Conservation (phyloP, 805 yeast genomes). For the Yamadazyma olivae region DNA sequence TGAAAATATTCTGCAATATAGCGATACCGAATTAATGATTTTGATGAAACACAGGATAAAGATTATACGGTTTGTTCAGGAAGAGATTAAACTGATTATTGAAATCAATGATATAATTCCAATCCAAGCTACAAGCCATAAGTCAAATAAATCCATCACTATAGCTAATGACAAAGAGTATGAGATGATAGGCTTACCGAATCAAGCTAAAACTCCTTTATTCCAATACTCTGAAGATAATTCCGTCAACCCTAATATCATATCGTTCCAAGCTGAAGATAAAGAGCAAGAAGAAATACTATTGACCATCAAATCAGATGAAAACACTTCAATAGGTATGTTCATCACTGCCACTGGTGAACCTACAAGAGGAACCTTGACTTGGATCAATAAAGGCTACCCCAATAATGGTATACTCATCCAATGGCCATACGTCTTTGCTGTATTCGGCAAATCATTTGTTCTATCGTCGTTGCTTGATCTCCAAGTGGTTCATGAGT, state of each 20-base stretch:
- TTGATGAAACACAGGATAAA: constrained; percentile 28
- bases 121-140: constrained; percentile 23
- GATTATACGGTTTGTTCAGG: constrained; percentile 25
- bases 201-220: constrained; percentile 29
- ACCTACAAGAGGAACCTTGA: constrained; percentile 39
- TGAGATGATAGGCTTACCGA: constrained; percentile 35
- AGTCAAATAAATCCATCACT: constrained; percentile 25
- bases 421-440: constrained; percentile 36
- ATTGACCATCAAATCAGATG: constrained; percentile 32
- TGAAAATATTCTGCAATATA: constrained; percentile 27
- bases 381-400: constrained; percentile 35
- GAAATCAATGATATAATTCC: constrained; percentile 32
- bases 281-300: constrained; percentile 23
- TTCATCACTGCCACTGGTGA: constrained; percentile 37
- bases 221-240: constrained; percentile 10
- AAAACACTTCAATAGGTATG: constrained; percentile 36
- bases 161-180: constrained; percentile 32
- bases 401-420: constrained; percentile 31
- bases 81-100: constrained; percentile 26
- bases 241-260: constrained; percentile 19
- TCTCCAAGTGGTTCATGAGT: constrained; percentile 15
- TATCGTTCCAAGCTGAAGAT: constrained; percentile 19
- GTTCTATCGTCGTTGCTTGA: constrained; percentile 16
- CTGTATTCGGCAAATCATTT: constrained; percentile 22
- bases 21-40: constrained; percentile 16